phyloP scores from a whole-genome alignment of 768 basidiomycete genomes.

The Kwoniella dejecticola region DNA sequence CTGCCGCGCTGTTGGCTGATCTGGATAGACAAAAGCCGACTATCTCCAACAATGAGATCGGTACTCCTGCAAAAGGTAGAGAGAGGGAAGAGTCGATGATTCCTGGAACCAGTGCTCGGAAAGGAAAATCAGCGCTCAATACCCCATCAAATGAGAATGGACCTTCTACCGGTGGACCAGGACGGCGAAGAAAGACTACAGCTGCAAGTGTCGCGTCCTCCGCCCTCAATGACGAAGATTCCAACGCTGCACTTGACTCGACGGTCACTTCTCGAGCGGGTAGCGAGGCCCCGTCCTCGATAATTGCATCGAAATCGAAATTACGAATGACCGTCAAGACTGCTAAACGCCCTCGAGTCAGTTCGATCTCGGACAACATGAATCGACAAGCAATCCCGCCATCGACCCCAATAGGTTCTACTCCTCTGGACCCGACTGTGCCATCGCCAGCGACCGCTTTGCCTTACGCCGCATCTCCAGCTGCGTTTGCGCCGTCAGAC shows the following conservation, averaged over 20 bases:
- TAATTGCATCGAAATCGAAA: slow-evolving; percentile 17
- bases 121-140: neutral
- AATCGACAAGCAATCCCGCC: neutral
- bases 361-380: slow-evolving; percentile 20
- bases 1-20: slow-evolving; percentile 38
- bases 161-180: neutral
- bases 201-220: slow-evolving; percentile 2
- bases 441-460: neutral
- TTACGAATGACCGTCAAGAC: slow-evolving; percentile 31
- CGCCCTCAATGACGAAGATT: slow-evolving; percentile 9
- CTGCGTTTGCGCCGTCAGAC: neutral
- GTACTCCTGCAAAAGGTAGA: slow-evolving; percentile 23
- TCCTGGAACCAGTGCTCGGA: slow-evolving; percentile 21
- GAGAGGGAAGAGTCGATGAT: slow-evolving; percentile 21
- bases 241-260: slow-evolving; percentile 14
- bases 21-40: slow-evolving; percentile 39
- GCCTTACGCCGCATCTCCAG: neutral
- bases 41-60: slow-evolving; percentile 11
- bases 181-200: slow-evolving; percentile 13
- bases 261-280: slow-evolving; percentile 21
- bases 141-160: neutral
- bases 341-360: slow-evolving; percentile 37
- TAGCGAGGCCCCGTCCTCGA: slow-evolving; percentile 25
- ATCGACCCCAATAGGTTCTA: neutral
- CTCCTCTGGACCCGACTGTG: neutral